Base-by-base conservation (phyloP, 106 monocot genomes). In the Gastrodia elata region DNA sequence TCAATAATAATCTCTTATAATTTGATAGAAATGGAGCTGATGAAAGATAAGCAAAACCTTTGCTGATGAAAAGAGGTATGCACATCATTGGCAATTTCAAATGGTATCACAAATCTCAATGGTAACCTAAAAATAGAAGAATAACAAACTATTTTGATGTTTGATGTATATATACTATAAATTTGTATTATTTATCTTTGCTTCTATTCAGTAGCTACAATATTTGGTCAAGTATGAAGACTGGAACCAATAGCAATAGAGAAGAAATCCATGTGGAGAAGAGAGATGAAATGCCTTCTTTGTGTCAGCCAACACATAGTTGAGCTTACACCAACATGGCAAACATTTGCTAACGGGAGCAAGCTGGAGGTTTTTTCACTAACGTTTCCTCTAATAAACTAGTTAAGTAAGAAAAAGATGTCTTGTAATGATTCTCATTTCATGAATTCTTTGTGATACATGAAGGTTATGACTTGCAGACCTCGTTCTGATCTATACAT, bases 51-150 rank as follows among this genome's bases (percentile, higher is more conserved):
- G 80, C 96, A 22, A 96, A 96, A 56, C 56, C 92, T 73, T 69
- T 96, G 71, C 89, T 85, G 83, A 48, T 92, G 96, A 41, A 90
- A 96, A 71, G 96, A 92, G 15, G 96, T 90, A 24, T 88, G 90
- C 74, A 89, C 86, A 27, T 92, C 96, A 43, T 48, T 96, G 72
- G 87, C 92, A 7, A 96, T 92, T 64, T 86, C 96, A 8, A 96
- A 96, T 83, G 92, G 92, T 11, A 86, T 96, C 32, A 96, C 96
- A 40, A 96, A 96, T 83, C 96, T 96, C 16, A 92, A 84, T 39
- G 95, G 95, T 95, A 79, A 76, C 18, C 27, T 46, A 14, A 15
- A 74, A 59, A n/a, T 58, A 22, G 61, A 14, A 76, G 76, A 74
- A 57, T 15, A 39, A 58, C 58, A 74, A 74, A n/a, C n/a, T n/a